Evolutionary conservation across 805 yeast species (phyloP).

Genomic region (Zygotorulaspora danielsina): DNA sequence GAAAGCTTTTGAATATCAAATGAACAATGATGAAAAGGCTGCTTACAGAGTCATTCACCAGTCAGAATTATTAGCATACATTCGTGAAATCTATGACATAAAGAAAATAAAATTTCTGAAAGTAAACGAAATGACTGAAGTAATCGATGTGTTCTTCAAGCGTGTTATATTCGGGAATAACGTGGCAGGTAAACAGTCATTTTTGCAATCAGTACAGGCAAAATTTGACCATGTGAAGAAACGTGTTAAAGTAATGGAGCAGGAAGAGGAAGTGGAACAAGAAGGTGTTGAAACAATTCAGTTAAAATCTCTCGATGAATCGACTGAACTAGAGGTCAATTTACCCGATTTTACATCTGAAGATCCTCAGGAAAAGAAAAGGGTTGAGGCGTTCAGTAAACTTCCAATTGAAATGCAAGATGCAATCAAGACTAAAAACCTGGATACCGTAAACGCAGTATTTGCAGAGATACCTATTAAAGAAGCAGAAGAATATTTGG

Average conservation of each 20-base stretch:
- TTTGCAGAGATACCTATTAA: constrained; percentile 67
- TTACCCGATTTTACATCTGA: constrained; percentile 57
- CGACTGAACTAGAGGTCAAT: constrained; percentile 64
- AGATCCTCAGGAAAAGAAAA: constrained; percentile 40
- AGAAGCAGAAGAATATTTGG: constrained; percentile 77
- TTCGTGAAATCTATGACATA: constrained; percentile 41
- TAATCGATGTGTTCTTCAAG: constrained; percentile 63
- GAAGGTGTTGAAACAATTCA: constrained; percentile 79
- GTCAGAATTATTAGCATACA: constrained; percentile 73
- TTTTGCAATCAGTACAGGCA: constrained; percentile 64
- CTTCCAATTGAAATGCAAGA: constrained; percentile 60
- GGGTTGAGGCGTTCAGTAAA: constrained; percentile 52
- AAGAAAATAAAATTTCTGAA: constrained; percentile 35
- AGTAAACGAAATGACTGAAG: constrained; percentile 36
- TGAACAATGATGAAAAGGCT: constrained; percentile 50
- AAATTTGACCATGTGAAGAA: constrained; percentile 71
- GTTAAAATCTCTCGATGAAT: constrained; percentile 81
- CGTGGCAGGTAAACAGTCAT: constrained; percentile 66
- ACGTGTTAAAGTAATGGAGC: constrained; percentile 65
- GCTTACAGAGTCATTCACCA: constrained; percentile 74
- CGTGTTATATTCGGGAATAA: constrained; percentile 44
- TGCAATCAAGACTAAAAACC: constrained; percentile 66
- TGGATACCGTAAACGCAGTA: constrained; percentile 79
- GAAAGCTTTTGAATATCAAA: constrained; percentile 84
- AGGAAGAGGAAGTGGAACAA: constrained; percentile 44